These are phyloP conservation scores for Amanita pallidorosea DNA, from an alignment of 768 basidiomycete genomes.

Conservation along the genomic window DNA sequence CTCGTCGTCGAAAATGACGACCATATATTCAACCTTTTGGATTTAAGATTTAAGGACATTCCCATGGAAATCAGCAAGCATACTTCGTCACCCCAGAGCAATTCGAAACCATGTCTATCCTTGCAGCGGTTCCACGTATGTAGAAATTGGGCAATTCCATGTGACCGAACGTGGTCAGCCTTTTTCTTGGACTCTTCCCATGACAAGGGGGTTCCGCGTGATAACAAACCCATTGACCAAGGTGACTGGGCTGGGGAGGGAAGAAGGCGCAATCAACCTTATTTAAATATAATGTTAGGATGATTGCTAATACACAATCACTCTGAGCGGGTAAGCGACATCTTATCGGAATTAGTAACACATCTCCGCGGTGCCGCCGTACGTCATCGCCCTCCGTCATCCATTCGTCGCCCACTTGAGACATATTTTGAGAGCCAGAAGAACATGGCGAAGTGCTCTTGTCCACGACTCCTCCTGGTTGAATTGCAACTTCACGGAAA, in stretches of 20 bases:
- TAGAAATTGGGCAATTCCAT: conserved; percentile 93
- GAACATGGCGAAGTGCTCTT: conserved; percentile 81
- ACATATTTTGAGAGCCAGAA: conserved; percentile 80
- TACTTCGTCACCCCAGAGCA: conserved; percentile 99
- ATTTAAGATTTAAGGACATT: conserved; percentile 4
- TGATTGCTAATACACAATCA: conserved; percentile 13
- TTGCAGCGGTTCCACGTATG: conserved; percentile 90
- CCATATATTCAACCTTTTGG: conserved; percentile 89
- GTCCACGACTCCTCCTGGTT: conserved; percentile 97
- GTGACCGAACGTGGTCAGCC: conserved; percentile 80
- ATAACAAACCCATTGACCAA: conserved; percentile 75
- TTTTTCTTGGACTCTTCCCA: conserved; percentile 88
- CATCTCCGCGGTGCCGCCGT: not conserved
- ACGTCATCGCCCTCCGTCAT: conserved; percentile 13
- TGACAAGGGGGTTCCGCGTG: conserved; percentile 82
- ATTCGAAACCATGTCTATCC: conserved; percentile 80
- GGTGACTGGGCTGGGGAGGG: not conserved
- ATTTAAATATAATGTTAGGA: conserved; percentile 4
- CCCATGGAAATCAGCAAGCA: conserved; percentile 7
- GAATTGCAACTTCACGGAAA: conserved; percentile 89
- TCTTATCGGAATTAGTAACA: not conserved
- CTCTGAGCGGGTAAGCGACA: too few species aligned
- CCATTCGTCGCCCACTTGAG: conserved; percentile 81
- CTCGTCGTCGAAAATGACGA: conserved; percentile 73
- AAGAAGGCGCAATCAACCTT: not conserved